Conservation (phyloP, 2,329 filamentous ascomycete genomes). For the Coniochaeta ligniaria region DNA sequence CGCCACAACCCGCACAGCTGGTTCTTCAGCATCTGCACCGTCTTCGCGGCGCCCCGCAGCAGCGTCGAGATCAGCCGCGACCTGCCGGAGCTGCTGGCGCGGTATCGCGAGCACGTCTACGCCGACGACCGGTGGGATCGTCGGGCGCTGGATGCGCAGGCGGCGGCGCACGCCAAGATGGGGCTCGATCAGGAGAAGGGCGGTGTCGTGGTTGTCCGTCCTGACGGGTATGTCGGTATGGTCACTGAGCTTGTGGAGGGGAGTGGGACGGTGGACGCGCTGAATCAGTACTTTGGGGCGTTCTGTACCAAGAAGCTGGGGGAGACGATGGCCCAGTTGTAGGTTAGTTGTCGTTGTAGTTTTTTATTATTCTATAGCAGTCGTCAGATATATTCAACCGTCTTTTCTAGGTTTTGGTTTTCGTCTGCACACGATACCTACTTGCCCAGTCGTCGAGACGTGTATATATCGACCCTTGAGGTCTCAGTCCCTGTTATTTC, state of each 20-base stretch:
- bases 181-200: constrained; percentile 67
- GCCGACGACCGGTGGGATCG: constrained; percentile 76
- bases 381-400: background rate
- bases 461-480: too few species aligned
- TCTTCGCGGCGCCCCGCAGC: constrained; percentile 62
- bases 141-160: constrained; percentile 60
- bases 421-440: background rate
- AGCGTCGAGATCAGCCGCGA: constrained; percentile 67
- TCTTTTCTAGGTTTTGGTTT: too few species aligned
- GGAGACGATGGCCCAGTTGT: constrained; percentile 29
- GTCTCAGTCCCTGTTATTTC: too few species aligned
- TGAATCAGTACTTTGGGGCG: constrained; percentile 74
- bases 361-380: background rate
- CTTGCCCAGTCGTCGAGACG: too few species aligned
- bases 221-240: constrained; percentile 80
- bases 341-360: background rate
- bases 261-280: constrained; percentile 67
- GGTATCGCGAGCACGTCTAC: constrained; percentile 79
- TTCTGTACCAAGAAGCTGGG: constrained; percentile 60
- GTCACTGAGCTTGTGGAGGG: constrained; percentile 70
- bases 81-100: constrained; percentile 61
- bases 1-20: constrained; percentile 75
- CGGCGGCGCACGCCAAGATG: constrained; percentile 80
- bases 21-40: constrained; percentile 73
- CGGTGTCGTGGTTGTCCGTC: constrained; percentile 75